phyloP scores from a whole-genome alignment of 306 rosid species.

The Quercus suber region DNA sequence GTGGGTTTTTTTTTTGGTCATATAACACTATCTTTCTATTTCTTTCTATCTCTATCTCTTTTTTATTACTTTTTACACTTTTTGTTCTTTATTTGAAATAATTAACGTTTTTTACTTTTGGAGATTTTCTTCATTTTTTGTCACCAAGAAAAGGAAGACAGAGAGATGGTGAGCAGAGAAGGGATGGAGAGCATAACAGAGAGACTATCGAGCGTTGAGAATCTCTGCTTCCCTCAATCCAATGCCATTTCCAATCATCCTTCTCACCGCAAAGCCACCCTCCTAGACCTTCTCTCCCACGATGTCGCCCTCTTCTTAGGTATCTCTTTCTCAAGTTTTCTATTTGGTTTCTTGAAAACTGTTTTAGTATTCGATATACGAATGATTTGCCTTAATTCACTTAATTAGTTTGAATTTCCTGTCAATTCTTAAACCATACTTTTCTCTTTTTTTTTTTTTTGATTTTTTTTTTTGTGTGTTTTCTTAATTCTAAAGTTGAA shows the following conservation, averaged over 20 bases:
- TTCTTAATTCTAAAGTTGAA: background rate
- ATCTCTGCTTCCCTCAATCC: slow-evolving; percentile 84
- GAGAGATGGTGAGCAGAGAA: slow-evolving; percentile 19
- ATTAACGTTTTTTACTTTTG: background rate
- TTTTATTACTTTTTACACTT: background rate
- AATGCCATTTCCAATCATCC: slow-evolving; percentile 45
- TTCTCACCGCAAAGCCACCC: slow-evolving; percentile 72
- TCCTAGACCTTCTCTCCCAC: slow-evolving; percentile 70
- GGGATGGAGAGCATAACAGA: slow-evolving; percentile 71
- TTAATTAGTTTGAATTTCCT: background rate
- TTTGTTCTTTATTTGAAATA: background rate
- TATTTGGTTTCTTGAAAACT: background rate
- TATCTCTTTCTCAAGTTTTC: background rate
- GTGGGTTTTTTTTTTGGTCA: too few species aligned
- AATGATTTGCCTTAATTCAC: background rate
- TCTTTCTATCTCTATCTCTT: background rate
- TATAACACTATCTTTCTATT: background rate
- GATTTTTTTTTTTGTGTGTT: background rate
- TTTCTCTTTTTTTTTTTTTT: background rate
- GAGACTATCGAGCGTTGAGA: slow-evolving; percentile 65
- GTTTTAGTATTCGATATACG: background rate
- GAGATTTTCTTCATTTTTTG: background rate
- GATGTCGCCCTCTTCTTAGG: slow-evolving; percentile 74
- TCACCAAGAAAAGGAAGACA: background rate
- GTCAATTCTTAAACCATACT: background rate